phyloP scores from a whole-genome alignment of 1,284 basidiomycete species.

The Irpex sp. region DNA sequence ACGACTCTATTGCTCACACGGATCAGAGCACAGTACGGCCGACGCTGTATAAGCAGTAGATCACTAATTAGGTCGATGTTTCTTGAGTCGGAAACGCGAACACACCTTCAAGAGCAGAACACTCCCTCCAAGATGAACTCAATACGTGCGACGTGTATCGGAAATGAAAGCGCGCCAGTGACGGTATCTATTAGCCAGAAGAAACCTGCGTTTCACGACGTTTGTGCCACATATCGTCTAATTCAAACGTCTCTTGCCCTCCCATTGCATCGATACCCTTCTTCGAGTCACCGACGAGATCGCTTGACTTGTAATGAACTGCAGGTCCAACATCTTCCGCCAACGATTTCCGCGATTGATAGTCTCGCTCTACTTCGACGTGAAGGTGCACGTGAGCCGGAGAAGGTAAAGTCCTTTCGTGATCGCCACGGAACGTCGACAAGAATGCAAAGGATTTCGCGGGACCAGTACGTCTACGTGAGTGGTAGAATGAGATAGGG shows the following conservation, averaged over 20 bases:
- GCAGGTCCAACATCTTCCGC: neutral
- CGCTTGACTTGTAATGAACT: neutral
- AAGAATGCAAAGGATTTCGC: neutral
- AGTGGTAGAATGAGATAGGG: neutral
- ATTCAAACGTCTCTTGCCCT: neutral
- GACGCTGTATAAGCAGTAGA: too few relatives aligned
- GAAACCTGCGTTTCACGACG: neutral
- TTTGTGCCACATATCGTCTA: neutral
- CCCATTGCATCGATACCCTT: neutral
- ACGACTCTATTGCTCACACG: too few relatives aligned
- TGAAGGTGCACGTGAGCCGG: neutral
- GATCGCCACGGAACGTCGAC: neutral
- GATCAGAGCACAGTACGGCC: too few relatives aligned
- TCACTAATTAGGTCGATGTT: too few relatives aligned
- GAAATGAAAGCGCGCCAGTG: neutral
- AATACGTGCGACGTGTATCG: too few relatives aligned
- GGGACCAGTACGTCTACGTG: neutral
- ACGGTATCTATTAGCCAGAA: neutral
- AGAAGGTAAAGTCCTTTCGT: neutral
- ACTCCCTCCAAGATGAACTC: neutral
- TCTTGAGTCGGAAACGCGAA: neutral
- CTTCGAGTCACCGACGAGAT: neutral
- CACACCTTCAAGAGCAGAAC: neutral
- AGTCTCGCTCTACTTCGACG: neutral
- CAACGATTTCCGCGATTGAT: neutral